A percentile compares a stretch with the other conserved stretches of the same genome.
These are phyloP conservation scores for Mitragyna speciosa DNA, from an alignment of 257 asterid genomes.

Conservation along the genomic window DNA sequence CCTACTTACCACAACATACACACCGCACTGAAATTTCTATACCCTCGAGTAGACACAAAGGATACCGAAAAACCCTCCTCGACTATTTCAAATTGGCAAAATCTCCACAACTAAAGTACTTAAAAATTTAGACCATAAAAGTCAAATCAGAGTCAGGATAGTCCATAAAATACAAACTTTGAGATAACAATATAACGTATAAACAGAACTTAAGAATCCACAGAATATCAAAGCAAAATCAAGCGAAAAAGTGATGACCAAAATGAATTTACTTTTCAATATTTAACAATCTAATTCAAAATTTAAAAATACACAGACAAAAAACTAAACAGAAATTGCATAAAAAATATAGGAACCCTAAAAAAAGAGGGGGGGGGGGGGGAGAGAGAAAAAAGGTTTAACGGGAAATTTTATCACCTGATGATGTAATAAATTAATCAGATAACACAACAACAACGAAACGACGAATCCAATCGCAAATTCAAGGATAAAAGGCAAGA, in stretches of 20 bases:
- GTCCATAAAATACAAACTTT: too few relatives aligned
- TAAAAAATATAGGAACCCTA: constrained; percentile 15
- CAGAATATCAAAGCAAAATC: not conserved
- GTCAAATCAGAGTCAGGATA: not conserved
- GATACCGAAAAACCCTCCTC: not conserved
- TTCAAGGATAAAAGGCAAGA: not conserved
- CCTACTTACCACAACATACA: not conserved
- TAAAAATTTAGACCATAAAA: not conserved
- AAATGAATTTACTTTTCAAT: not conserved
- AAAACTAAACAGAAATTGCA: not conserved
- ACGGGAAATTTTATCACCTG: not conserved
- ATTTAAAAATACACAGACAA: not conserved
- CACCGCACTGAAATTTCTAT: not conserved
- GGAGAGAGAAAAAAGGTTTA: not conserved
- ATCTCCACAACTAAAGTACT: not conserved
- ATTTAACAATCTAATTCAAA: not conserved
- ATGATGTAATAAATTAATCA: not conserved
- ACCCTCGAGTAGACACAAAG: not conserved
- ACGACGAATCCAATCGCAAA: constrained; percentile 1
- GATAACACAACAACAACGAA: not conserved
- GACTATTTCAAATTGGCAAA: not conserved
- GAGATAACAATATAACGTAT: not conserved
- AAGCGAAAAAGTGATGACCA: not conserved
- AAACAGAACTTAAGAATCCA: constrained; percentile 11
- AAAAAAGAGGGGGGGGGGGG: not conserved